These are phyloP conservation scores for Trichoderma koningii DNA, from an alignment of 2,329 filamentous ascomycete species.

Conservation along the genomic window DNA sequence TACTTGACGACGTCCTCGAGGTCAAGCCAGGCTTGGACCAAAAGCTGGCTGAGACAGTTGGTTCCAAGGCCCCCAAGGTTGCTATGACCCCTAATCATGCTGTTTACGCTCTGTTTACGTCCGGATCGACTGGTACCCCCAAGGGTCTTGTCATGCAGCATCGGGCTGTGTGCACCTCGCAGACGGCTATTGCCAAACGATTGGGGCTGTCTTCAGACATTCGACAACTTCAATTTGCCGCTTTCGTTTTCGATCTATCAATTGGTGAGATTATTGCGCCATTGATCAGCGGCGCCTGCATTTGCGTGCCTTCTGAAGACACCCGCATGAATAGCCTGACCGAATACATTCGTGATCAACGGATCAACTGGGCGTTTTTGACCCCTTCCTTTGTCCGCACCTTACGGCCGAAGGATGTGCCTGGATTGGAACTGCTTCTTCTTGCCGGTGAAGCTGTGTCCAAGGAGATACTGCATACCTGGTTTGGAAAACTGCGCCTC, in stretches of 20 bases:
- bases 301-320: constrained; percentile 15
- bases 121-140: constrained; percentile 14
- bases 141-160: constrained; percentile 24
- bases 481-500: constrained; percentile 16
- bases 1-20: constrained; percentile 24
- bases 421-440: constrained; percentile 1
- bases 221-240: constrained; percentile 20
- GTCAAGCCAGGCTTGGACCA: constrained; percentile 10
- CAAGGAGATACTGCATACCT: constrained; percentile 2
- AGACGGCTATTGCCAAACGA: not conserved
- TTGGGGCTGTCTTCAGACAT: not conserved
- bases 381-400: constrained; percentile 12
- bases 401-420: constrained; percentile 1
- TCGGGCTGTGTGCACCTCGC: not conserved
- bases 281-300: not conserved
- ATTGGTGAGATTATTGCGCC: constrained; percentile 5
- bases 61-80: not conserved
- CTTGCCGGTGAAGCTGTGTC: constrained; percentile 18
- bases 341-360: not conserved
- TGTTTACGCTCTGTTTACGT: constrained; percentile 19
- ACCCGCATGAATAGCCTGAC: constrained; percentile 13
- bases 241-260: constrained; percentile 25
- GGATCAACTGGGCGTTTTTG: constrained; percentile 7
- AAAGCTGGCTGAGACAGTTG: not conserved
- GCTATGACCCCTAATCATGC: not conserved